phyloP scores from a whole-genome alignment of 108 stramenopile genomes.

The Cyclotella baltica region DNA sequence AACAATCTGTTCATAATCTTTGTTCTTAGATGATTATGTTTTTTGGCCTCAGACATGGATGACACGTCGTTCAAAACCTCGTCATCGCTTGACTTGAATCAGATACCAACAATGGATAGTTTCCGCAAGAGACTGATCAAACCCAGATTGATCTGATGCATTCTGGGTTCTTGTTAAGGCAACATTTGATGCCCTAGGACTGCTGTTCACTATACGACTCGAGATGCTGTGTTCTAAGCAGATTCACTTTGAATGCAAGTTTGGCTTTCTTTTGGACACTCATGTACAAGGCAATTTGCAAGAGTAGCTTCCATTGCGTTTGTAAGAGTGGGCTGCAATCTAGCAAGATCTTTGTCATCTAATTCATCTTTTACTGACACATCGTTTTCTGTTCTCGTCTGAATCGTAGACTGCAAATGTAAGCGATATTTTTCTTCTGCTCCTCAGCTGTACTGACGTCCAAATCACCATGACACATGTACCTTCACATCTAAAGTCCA shows the following conservation, averaged over 20 bases:
- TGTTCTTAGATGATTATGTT: not conserved
- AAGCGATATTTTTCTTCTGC: not conserved
- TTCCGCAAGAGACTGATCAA: not conserved
- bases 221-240: not conserved
- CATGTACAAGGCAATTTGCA: not conserved
- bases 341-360: not conserved
- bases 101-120: not conserved
- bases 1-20: not conserved
- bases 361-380: too few species aligned
- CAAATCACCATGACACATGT: not conserved
- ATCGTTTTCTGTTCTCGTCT: not conserved
- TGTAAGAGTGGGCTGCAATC: not conserved
- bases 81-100: too few species aligned
- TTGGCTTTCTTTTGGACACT: not conserved
- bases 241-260: not conserved
- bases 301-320: slow-evolving; percentile 2
- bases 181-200: not conserved
- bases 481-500: not conserved
- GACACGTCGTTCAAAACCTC: not conserved
- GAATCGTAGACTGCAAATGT: slow-evolving; percentile 7
- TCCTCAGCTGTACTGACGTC: not conserved
- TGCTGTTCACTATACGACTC: not conserved
- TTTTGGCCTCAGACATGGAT: not conserved
- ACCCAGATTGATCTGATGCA: too few species aligned
- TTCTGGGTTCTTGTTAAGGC: not conserved